A percentile compares a stretch with the other conserved stretches of the same genome.
These are phyloP conservation scores for Spathaspora sp. DNA, from an alignment of 805 yeast genomes.

Conservation along the genomic window DNA sequence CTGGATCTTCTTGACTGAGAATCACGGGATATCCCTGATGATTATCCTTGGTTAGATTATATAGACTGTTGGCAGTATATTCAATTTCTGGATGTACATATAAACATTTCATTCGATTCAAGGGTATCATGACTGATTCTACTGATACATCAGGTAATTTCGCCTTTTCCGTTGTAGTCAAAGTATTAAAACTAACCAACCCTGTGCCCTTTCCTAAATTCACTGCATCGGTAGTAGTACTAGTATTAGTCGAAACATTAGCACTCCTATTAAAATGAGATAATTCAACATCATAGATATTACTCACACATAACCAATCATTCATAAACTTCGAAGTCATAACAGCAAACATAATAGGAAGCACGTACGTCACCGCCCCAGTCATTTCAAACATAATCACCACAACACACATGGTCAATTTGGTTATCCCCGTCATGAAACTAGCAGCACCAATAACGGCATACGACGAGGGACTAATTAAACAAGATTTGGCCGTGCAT, in stretches of 20 bases:
- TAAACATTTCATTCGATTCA: conserved; percentile 23
- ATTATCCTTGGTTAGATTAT: conserved; percentile 24
- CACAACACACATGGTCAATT: conserved; percentile 75
- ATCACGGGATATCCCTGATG: conserved; percentile 43
- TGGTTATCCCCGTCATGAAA: conserved; percentile 74
- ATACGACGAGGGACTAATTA: conserved; percentile 83
- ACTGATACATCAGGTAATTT: conserved; percentile 31
- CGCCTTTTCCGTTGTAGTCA: conserved; percentile 23
- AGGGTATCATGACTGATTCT: conserved; percentile 27
- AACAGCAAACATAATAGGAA: conserved; percentile 84
- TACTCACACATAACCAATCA: conserved; percentile 55
- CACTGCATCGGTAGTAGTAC: no score
- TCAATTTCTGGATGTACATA: conserved; percentile 17
- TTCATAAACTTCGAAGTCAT: conserved; percentile 70
- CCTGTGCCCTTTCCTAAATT: conserved; percentile 41
- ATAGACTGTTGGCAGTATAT: conserved; percentile 14
- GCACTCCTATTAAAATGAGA: conserved; percentile 22
- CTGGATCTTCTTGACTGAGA: conserved; percentile 19
- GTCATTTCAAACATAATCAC: conserved; percentile 80
- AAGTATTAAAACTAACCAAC: conserved; percentile 26
- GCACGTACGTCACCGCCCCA: conserved; percentile 78
- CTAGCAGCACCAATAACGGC: conserved; percentile 89
- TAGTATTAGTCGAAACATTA: no score
- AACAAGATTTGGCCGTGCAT: conserved; percentile 43
- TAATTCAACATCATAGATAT: conserved; percentile 58